Evolutionary conservation across 2,329 filamentous ascomycete species (phyloP).

Genomic region (Diplodia sapinea): DNA sequence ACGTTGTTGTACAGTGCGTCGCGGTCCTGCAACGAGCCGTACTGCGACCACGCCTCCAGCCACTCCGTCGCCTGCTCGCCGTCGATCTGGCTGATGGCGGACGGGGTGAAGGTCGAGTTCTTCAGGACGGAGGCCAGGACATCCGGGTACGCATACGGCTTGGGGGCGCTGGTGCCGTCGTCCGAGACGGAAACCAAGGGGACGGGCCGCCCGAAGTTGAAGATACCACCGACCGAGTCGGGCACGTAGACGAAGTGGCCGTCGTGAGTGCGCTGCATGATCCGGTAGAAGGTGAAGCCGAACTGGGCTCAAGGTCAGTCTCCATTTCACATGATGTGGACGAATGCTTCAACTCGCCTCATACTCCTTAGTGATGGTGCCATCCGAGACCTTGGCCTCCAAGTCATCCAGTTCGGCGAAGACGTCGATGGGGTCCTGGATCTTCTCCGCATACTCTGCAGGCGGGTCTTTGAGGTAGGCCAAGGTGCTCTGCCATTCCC

Average conservation of each 20-base stretch:
- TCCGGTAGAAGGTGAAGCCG: constrained; percentile 58
- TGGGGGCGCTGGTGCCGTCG: constrained; percentile 64
- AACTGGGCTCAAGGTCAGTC: constrained; percentile 38
- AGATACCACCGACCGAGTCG: constrained; percentile 58
- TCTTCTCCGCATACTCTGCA: constrained; percentile 53
- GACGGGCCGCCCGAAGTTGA: constrained; percentile 56
- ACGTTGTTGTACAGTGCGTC: constrained; percentile 63
- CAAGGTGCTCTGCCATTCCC: constrained; percentile 56
- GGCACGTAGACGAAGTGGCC: constrained; percentile 66
- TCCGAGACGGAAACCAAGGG: constrained; percentile 65
- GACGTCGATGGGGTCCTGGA: constrained; percentile 54
- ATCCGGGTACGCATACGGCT: constrained; percentile 61
- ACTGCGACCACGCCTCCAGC: constrained; percentile 55
- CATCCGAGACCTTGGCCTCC: constrained; percentile 45
- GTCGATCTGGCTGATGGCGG: constrained; percentile 62
- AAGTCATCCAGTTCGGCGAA: constrained; percentile 50
- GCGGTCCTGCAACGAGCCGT: constrained; percentile 59
- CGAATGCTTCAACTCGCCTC: constrained; percentile 32
- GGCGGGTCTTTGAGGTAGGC: constrained; percentile 52
- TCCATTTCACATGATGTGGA: background rate
- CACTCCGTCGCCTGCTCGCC: constrained; percentile 58
- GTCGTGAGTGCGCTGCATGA: constrained; percentile 65
- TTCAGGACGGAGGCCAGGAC: constrained; percentile 52
- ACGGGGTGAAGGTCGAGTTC: constrained; percentile 54
- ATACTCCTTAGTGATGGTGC: constrained; percentile 50